Evolutionary conservation across 2,329 filamentous ascomycete genomes (phyloP).

Genomic region (Exophiala dermatitidis): DNA sequence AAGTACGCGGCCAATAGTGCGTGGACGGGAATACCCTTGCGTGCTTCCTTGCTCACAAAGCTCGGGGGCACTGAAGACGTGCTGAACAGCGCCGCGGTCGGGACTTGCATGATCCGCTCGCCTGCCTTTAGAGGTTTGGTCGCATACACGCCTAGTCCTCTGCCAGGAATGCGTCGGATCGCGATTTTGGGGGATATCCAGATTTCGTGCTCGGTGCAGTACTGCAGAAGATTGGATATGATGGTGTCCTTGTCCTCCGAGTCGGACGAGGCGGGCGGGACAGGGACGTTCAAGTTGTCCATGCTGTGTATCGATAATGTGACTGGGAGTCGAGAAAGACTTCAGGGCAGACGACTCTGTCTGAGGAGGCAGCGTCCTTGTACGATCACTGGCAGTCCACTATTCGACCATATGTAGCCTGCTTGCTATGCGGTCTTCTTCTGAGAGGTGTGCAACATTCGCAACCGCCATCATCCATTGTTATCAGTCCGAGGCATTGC

Average conservation of each 20-base stretch:
- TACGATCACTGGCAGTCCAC: too few species aligned
- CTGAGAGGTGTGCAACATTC: background rate
- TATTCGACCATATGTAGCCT: too few species aligned
- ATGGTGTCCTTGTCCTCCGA: background rate
- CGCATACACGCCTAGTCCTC: constrained; percentile 18
- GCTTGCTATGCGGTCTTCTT: too few species aligned
- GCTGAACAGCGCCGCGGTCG: constrained; percentile 13
- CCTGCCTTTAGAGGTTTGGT: constrained; percentile 1
- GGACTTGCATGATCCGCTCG: constrained; percentile 16
- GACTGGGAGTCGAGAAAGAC: background rate
- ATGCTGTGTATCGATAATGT: background rate
- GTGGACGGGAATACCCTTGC: constrained; percentile 16
- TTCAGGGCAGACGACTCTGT: background rate
- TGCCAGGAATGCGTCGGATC: constrained; percentile 9
- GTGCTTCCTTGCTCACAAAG: constrained; percentile 5
- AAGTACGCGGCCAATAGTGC: constrained; percentile 19
- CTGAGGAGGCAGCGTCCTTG: too few species aligned
- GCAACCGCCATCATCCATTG: background rate
- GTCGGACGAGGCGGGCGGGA: background rate
- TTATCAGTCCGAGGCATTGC: too few species aligned
- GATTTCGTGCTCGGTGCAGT: constrained; percentile 12
- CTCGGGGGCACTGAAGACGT: constrained; percentile 10
- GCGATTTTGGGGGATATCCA: constrained; percentile 4
- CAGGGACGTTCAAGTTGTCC: background rate
- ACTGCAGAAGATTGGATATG: constrained; percentile 8